These are phyloP conservation scores for Penicillium paxilli DNA, from an alignment of 495 filamentous ascomycete genomes.

Conservation along the genomic window DNA sequence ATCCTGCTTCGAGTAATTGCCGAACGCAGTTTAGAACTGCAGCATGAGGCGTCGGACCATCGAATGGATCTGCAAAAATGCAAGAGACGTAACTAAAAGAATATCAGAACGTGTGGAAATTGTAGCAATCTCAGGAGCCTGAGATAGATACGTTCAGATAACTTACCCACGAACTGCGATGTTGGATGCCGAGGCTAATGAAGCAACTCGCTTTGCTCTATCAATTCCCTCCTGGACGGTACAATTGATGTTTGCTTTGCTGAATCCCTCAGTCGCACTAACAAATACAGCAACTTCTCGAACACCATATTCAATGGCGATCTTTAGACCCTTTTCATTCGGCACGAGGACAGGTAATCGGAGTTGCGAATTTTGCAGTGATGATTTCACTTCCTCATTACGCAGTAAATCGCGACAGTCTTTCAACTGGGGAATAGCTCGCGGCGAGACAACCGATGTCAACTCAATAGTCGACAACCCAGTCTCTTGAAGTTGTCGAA, in stretches of 20 bases:
- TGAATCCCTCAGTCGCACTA: conserved; percentile 45
- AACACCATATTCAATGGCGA: conserved; percentile 28
- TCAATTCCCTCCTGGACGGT: conserved; percentile 32
- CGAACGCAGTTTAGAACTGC: conserved; percentile 34
- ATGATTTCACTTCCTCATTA: background rate
- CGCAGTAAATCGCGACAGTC: conserved; percentile 38
- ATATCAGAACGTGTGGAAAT: background rate
- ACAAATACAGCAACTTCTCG: conserved; percentile 45
- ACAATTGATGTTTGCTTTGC: conserved; percentile 45
- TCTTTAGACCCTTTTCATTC: conserved; percentile 41
- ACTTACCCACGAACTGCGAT: conserved; percentile 42
- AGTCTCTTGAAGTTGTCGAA: conserved; percentile 26
- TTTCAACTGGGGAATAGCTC: conserved; percentile 41
- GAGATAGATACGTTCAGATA: background rate
- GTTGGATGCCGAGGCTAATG: conserved; percentile 10
- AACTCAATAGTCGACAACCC: conserved; percentile 42
- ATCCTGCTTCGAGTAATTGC: conserved; percentile 36
- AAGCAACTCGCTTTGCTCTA: conserved; percentile 25
- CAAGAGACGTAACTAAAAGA: conserved; percentile 42
- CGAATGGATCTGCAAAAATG: conserved; percentile 43
- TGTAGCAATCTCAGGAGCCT: too few species aligned
- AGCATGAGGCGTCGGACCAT: conserved; percentile 30
- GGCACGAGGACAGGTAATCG: conserved; percentile 42
- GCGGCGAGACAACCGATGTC: conserved; percentile 46
- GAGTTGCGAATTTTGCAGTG: conserved; percentile 6